A percentile compares a stretch with the other conserved stretches of the same genome.
Evolutionary conservation across 148 eudicot genomes (phyloP).

Genomic region (Camellia japonica): DNA sequence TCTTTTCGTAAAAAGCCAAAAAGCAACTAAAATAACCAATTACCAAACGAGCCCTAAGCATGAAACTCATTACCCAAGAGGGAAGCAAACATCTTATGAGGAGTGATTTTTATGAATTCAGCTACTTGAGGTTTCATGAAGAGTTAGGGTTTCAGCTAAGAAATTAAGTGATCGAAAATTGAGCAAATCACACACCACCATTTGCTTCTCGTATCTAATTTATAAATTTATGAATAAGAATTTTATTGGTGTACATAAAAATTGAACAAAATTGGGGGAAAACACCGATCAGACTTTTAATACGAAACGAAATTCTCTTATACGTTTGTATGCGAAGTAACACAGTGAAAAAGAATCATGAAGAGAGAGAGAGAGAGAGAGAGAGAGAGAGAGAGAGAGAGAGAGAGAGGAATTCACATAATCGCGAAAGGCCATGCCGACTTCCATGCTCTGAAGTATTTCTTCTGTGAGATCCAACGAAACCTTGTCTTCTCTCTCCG

Average conservation of each 20-base stretch:
- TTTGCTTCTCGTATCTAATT: neutral
- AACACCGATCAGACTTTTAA: neutral
- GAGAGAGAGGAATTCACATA: constrained; percentile 40
- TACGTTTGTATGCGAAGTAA: neutral
- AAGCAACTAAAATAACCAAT: too few relatives aligned
- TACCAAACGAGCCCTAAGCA: neutral
- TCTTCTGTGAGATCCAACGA: constrained; percentile 82
- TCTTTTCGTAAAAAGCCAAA: too few relatives aligned
- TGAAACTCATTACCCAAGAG: constrained; percentile 2
- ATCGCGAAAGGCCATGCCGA: constrained; percentile 96
- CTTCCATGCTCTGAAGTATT: constrained; percentile 97
- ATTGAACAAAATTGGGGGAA: neutral
- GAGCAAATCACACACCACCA: neutral
- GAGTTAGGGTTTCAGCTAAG: neutral
- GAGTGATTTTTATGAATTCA: too few relatives aligned
- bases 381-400: neutral
- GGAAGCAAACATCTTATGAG: neutral
- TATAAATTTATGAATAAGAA: neutral
- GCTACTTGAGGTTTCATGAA: too few relatives aligned
- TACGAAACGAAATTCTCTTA: neutral
- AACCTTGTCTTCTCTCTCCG: constrained; percentile 79
- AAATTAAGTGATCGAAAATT: neutral
- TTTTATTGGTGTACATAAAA: neutral
- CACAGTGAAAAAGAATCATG: neutral
- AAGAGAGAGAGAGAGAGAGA: neutral